Evolutionary conservation across 2,329 filamentous ascomycete species (phyloP).

Genomic region (Beauveria scarabaeidicola): DNA sequence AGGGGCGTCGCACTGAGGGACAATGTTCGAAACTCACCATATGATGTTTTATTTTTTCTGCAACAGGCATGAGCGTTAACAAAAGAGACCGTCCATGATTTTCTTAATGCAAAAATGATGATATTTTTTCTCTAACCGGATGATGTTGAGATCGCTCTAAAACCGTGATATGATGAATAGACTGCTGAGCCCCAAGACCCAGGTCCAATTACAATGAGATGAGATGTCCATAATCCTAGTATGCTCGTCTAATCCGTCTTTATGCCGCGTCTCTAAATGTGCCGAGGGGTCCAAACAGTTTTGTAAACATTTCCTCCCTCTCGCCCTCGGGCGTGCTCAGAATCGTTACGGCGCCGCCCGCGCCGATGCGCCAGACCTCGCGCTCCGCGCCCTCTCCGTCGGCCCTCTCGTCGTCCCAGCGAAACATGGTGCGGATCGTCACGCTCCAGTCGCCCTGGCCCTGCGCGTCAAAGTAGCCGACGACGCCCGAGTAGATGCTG

Average conservation of each 20-base stretch:
- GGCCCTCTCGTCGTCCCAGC: slow-evolving; percentile 53
- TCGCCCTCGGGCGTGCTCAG: slow-evolving; percentile 74
- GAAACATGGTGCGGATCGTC: slow-evolving; percentile 74
- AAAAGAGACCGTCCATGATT: slow-evolving; percentile 3
- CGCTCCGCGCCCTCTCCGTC: slow-evolving; percentile 21
- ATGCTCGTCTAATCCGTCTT: neutral
- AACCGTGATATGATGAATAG: neutral
- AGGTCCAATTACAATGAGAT: neutral
- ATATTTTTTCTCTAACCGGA: neutral
- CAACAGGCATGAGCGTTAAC: slow-evolving; percentile 7
- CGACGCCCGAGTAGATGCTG: slow-evolving; percentile 77
- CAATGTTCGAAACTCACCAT: neutral
- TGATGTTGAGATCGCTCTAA: slow-evolving; percentile 6
- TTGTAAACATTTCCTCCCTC: slow-evolving; percentile 83
- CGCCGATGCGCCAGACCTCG: slow-evolving; percentile 75
- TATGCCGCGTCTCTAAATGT: slow-evolving; percentile 35
- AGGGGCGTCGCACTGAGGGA: neutral
- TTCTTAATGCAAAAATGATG: neutral
- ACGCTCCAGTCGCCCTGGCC: slow-evolving; percentile 88
- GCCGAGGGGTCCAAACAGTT: slow-evolving; percentile 51
- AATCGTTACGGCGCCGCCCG: slow-evolving; percentile 82
- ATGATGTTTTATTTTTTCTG: neutral
- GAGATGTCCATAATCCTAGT: neutral
- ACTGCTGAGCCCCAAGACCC: neutral
- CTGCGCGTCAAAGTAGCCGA: slow-evolving; percentile 82